Percentiles rank a stretch among this genome's conserved stretches.
Conservation (phyloP, 2,329 filamentous ascomycete genomes). For the Pezicula rhizophila region DNA sequence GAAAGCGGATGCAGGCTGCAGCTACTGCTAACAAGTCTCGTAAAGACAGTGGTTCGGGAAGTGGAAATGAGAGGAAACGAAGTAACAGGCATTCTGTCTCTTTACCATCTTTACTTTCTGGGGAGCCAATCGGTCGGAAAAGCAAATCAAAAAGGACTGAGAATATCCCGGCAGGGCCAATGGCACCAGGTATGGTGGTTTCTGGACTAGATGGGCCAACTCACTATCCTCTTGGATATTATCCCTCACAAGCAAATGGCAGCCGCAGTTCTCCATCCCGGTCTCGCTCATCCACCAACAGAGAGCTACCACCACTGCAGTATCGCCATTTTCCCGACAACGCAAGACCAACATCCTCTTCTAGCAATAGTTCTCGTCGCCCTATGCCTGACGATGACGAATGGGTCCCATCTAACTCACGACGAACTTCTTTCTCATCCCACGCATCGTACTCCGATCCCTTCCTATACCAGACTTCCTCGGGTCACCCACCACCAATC, state of each 20-base stretch:
- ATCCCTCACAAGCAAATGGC: slow-evolving; percentile 25
- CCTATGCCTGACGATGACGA: slow-evolving; percentile 43
- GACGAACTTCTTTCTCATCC: slow-evolving; percentile 24
- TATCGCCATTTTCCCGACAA: slow-evolving; percentile 24
- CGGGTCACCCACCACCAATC: slow-evolving; percentile 19
- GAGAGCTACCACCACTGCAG: slow-evolving; percentile 14
- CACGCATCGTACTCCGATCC: slow-evolving; percentile 22
- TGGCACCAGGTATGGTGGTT: slow-evolving; percentile 38
- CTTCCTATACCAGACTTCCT: slow-evolving; percentile 32
- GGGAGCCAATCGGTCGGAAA: slow-evolving; percentile 24
- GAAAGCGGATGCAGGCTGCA: slow-evolving; percentile 45
- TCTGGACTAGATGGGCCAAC: slow-evolving; percentile 40
- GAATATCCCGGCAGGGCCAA: slow-evolving; percentile 22
- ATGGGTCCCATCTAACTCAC: slow-evolving; percentile 33
- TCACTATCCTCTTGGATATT: slow-evolving; percentile 39
- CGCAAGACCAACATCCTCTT: slow-evolving; percentile 30
- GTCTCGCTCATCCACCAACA: slow-evolving; percentile 22
- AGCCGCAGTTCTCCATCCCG: slow-evolving; percentile 27
- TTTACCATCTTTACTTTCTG: slow-evolving; percentile 17
- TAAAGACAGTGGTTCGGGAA: slow-evolving; percentile 19
- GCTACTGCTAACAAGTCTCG: slow-evolving; percentile 14
- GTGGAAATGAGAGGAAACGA: slow-evolving; percentile 21
- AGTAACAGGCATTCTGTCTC: slow-evolving; percentile 20
- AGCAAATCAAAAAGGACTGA: slow-evolving; percentile 28
- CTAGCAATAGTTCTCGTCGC: slow-evolving; percentile 26